Conservation (phyloP, 306 rosid genomes). For the Prunus mume region DNA sequence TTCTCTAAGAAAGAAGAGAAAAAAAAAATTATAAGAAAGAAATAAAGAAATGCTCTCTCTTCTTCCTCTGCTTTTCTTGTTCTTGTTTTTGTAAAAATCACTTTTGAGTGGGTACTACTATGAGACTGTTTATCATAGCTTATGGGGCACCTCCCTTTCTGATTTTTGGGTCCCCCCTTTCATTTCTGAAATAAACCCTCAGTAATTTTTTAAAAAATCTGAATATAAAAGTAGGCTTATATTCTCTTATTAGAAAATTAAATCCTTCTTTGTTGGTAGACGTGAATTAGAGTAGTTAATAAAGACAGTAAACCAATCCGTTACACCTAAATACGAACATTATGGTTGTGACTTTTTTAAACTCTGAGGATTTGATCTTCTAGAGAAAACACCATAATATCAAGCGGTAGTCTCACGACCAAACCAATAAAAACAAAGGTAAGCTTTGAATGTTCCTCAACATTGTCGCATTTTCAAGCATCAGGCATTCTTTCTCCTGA, state of each 20-base stretch:
- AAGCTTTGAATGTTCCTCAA: background rate
- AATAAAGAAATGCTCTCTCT: slow-evolving; percentile 1
- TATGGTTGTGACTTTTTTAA: no score
- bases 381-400: no score
- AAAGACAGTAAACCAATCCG: rapidly evolving
- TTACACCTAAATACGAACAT: no score
- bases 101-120: background rate
- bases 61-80: slow-evolving; percentile 13
- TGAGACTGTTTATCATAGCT: background rate
- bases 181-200: background rate
- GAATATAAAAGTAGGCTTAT: no score
- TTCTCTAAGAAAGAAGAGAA: background rate
- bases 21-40: background rate
- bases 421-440: background rate
- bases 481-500: background rate
- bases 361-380: no score
- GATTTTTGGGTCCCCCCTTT: slow-evolving; percentile 13
- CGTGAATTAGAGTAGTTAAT: no score
- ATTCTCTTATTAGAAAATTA: no score
- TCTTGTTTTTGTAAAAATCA: slow-evolving; percentile 23
- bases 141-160: slow-evolving; percentile 14
- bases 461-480: background rate
- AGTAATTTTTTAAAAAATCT: background rate
- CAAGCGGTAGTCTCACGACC: background rate
- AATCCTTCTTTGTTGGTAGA: no score